Percentiles rank a stretch among this genome's conserved stretches.
Conservation (phyloP, 352 stramenopile genomes). For the Elongisporangium undulatum region DNA sequence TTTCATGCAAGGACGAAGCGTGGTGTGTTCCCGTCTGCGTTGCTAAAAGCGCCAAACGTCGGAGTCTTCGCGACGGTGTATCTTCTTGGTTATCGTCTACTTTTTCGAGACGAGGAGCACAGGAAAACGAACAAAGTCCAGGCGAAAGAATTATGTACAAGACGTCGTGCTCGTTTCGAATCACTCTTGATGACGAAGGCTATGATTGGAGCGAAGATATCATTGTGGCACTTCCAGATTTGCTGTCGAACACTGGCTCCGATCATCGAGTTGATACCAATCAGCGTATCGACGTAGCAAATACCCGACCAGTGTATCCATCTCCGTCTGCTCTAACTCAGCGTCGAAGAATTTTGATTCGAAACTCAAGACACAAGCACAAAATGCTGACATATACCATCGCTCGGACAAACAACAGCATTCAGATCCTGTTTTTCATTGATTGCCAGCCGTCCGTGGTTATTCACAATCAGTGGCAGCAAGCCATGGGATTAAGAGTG, state of each 20-base stretch:
- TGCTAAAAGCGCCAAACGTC: conserved; percentile 36
- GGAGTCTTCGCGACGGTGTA: conserved; percentile 39
- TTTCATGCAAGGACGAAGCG: conserved; percentile 19
- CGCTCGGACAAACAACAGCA: conserved; percentile 32
- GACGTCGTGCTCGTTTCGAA: conserved; percentile 40
- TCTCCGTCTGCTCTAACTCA: conserved; percentile 35
- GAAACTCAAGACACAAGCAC: conserved; percentile 35
- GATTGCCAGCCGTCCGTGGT: conserved; percentile 61
- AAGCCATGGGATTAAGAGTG: conserved; percentile 44
- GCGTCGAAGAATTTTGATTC: conserved; percentile 57
- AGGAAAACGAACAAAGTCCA: conserved; percentile 14
- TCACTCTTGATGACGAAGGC: conserved; percentile 23
- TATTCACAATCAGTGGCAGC: conserved; percentile 62
- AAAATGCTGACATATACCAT: conserved; percentile 73
- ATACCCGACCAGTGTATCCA: conserved; percentile 22
- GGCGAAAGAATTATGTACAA: conserved; percentile 12
- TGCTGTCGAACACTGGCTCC: conserved; percentile 25
- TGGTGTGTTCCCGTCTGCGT: conserved; percentile 48
- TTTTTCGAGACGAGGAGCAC: conserved; percentile 19
- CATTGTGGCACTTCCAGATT: conserved; percentile 27
- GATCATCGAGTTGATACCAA: not conserved
- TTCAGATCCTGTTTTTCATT: conserved; percentile 65
- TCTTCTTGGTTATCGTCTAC: conserved; percentile 54
- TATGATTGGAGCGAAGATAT: conserved; percentile 54
- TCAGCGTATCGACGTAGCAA: not conserved